Evolutionary conservation across 2,329 filamentous ascomycete genomes (phyloP), one percentile per base, ranked within the genome.

Genomic region (Aspergillus sojae): DNA sequence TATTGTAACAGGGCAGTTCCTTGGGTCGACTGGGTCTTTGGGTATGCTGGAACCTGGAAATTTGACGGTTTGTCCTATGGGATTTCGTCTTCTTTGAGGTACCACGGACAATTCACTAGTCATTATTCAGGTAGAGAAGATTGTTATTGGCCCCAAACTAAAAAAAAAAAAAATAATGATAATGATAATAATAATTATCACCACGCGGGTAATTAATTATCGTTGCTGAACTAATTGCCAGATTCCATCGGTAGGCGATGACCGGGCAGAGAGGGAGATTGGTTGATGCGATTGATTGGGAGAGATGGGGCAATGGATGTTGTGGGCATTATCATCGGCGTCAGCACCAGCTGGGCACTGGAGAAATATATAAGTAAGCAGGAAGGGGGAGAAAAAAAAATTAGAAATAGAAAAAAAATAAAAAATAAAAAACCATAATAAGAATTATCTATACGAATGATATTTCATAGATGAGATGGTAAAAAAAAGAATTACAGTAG

Each of bases 1-100:
- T 62, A 23, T 48, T 50, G 54, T 54, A 68, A 64, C 39, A 62
- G 62, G 52, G 23, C 64, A 23, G 61, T 66, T 66, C 58, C 60
- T 57, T 68, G 66, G 66, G 64, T 66, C 64, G 30, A 63, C 58
- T 66, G 67, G 67, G 67, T 64, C 67, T 16, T 26, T 46, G 56
- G 56, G 16, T 28, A 46, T 58, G 39, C 19, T 58, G n/a, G 39
- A 45, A 23, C 55, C 36, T 54, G 52, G 36, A 58, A 46, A 28
- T 32, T 45, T 48, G 39, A 46, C 16, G 12, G 30, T 46, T 57
- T 30, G 26, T 54, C 52, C 52, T 54, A 54, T 54, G 30, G 5
- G 19, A 54, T 1, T 32, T 34, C 16, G 9, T 32, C 19, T 34
- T 54, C 52, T n/a, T 21, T 36, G 32, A 54, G 28, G 30, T 54